Conservation (phyloP, 495 filamentous ascomycete genomes). For the Penicillium paradoxum region DNA sequence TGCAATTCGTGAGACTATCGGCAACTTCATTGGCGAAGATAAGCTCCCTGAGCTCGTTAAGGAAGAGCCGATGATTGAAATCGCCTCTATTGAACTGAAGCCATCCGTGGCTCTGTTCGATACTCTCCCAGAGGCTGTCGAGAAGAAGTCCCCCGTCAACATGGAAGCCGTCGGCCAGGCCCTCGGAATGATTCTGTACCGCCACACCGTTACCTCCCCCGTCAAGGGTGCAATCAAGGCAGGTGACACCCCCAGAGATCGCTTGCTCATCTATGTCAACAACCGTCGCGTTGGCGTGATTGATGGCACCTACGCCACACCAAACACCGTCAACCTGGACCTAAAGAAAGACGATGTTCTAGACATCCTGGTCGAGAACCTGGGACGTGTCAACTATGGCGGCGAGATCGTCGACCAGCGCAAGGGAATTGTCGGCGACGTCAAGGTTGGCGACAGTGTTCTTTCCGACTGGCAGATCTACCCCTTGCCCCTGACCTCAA, state of each 20-base stretch:
- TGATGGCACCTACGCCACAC: constrained; percentile 37
- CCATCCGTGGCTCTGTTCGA: constrained; percentile 27
- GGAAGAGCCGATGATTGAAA: constrained; percentile 27
- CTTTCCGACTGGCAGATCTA: constrained; percentile 38
- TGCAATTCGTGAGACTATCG: constrained; percentile 32
- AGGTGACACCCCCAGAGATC: constrained; percentile 38
- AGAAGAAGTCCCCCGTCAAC: constrained; percentile 19
- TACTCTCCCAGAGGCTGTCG: constrained; percentile 17
- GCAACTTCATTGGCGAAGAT: constrained; percentile 26
- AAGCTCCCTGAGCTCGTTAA: constrained; percentile 24
- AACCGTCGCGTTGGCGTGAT: constrained; percentile 34
- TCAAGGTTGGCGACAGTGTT: constrained; percentile 30
- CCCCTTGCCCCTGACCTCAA: constrained; percentile 27
- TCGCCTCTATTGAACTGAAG: constrained; percentile 24
- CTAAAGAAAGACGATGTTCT: constrained; percentile 34
- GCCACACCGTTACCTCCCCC: constrained; percentile 24
- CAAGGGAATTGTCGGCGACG: constrained; percentile 43
- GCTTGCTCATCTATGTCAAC: constrained; percentile 44
- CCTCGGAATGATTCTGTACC: constrained; percentile 39
- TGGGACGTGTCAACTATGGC: constrained; percentile 44
- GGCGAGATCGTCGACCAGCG: constrained; percentile 36
- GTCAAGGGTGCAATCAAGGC: constrained; percentile 27
- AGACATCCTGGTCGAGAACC: constrained; percentile 42
- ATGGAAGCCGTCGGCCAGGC: constrained; percentile 44
- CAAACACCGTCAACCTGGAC: constrained; percentile 25